These are phyloP conservation scores for Penicillium silybi DNA, from an alignment of 495 filamentous ascomycete genomes.

Conservation along the genomic window DNA sequence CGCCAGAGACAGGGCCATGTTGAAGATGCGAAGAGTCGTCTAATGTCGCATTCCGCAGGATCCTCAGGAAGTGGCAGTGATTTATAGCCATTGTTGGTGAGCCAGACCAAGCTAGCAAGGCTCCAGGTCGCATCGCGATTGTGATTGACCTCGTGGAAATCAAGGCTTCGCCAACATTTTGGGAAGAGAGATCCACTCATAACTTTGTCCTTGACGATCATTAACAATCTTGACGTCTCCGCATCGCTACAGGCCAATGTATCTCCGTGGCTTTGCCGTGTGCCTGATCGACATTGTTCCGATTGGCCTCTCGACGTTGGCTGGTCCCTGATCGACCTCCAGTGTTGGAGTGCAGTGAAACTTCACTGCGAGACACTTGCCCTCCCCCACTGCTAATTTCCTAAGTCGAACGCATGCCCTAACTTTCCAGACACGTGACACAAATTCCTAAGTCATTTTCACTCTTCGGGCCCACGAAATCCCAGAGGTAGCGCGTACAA, in stretches of 20 bases:
- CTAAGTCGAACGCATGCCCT: no score
- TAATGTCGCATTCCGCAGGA: no score
- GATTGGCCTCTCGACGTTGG: not conserved
- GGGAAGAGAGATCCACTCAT: not conserved
- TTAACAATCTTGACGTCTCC: not conserved
- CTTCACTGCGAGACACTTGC: no score
- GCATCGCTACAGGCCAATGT: not conserved
- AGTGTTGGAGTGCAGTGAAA: no score
- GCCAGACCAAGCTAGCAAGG: not conserved
- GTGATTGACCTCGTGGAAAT: not conserved
- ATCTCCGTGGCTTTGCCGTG: not conserved
- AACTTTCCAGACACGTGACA: no score
- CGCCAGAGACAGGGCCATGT: not conserved
- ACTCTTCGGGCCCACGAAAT: no score
- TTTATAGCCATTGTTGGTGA: not conserved
- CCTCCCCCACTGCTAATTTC: no score
- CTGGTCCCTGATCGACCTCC: no score
- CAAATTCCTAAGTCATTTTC: no score
- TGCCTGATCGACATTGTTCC: not conserved
- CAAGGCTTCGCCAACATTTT: not conserved
- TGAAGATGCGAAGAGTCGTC: not conserved
- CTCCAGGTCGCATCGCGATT: not conserved
- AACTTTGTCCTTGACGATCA: not conserved
- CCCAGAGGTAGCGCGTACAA: no score
- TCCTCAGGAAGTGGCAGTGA: not conserved